A percentile compares a stretch with the other conserved stretches of the same genome.
These are phyloP conservation scores for Citeromyces nyonsensis DNA, from an alignment of 805 yeast genomes.

Conservation along the genomic window DNA sequence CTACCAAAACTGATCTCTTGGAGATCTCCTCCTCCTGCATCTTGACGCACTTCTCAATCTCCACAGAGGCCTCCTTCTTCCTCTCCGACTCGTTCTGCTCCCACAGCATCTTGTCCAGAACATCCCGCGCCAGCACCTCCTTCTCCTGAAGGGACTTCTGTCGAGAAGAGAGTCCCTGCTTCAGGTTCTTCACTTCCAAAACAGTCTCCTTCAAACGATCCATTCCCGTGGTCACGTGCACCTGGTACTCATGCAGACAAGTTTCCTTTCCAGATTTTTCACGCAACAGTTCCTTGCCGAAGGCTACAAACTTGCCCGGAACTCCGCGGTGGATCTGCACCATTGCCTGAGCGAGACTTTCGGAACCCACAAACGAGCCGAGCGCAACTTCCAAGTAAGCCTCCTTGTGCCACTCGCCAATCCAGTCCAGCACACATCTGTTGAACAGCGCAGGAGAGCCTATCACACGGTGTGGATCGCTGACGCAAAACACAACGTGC, in stretches of 20 bases:
- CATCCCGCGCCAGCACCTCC: slow-evolving; percentile 51
- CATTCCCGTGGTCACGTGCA: slow-evolving; percentile 60
- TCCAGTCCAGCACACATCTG: slow-evolving; percentile 78
- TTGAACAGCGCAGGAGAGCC: slow-evolving; percentile 84
- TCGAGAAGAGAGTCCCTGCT: slow-evolving; percentile 35
- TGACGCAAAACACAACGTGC: slow-evolving; percentile 72
- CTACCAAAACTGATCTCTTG: slow-evolving; percentile 34
- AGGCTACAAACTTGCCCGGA: slow-evolving; percentile 43
- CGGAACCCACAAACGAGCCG: slow-evolving; percentile 9
- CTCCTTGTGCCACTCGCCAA: slow-evolving; percentile 69
- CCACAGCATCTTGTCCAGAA: slow-evolving; percentile 59
- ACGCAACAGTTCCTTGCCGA: slow-evolving; percentile 26
- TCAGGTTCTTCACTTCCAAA: slow-evolving; percentile 48
- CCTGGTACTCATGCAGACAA: slow-evolving; percentile 47
- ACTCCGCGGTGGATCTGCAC: slow-evolving; percentile 26
- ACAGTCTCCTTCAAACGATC: slow-evolving; percentile 68
- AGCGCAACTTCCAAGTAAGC: slow-evolving; percentile 4
- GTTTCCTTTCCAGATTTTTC: slow-evolving; percentile 25
- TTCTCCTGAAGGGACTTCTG: slow-evolving; percentile 32
- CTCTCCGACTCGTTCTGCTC: slow-evolving; percentile 91
- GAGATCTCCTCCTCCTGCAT: slow-evolving; percentile 50
- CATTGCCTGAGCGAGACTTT: slow-evolving; percentile 28
- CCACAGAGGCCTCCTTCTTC: slow-evolving; percentile 71
- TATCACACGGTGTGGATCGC: slow-evolving; percentile 37
- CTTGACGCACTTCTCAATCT: slow-evolving; percentile 54